Evolutionary conservation across 306 rosid genomes (phyloP).

Genomic region (Benincasa hispida): DNA sequence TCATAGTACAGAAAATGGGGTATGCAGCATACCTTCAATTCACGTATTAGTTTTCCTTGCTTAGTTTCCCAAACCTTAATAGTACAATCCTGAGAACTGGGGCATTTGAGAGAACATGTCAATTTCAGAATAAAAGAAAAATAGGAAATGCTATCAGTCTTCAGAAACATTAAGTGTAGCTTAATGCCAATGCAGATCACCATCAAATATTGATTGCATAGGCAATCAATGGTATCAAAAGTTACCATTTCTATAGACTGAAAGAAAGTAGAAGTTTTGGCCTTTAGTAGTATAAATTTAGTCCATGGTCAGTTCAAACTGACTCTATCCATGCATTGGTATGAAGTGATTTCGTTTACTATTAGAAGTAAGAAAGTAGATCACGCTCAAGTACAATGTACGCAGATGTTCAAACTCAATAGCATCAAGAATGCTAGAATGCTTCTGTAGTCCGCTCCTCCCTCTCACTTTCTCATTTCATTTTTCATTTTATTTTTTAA

Average conservation of each 20-base stretch:
- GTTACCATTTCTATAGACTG: not conserved
- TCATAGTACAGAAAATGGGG: not conserved
- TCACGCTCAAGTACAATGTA: not conserved
- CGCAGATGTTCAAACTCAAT: not conserved
- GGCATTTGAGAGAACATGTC: conserved; percentile 11
- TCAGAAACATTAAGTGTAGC: not conserved
- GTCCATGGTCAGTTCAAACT: not conserved
- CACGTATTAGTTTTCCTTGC: conserved; percentile 87
- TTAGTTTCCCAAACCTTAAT: conserved; percentile 91
- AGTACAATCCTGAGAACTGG: conserved; percentile 85
- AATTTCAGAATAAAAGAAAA: not conserved
- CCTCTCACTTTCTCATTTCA: not conserved
- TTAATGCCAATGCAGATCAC: not conserved
- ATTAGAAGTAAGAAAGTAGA: not conserved
- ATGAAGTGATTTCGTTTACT: not conserved
- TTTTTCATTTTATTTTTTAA: not conserved
- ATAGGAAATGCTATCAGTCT: not conserved
- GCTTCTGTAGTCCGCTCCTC: not conserved
- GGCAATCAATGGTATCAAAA: not conserved
- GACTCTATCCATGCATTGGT: not conserved
- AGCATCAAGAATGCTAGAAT: not conserved
- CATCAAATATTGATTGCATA: not conserved
- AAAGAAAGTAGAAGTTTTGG: not conserved
- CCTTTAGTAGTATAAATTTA: not conserved
- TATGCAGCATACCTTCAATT: conserved; percentile 43